These are phyloP conservation scores for Magnaporthiopsis incrustans DNA, from an alignment of 2,329 filamentous ascomycete species.

Conservation along the genomic window DNA sequence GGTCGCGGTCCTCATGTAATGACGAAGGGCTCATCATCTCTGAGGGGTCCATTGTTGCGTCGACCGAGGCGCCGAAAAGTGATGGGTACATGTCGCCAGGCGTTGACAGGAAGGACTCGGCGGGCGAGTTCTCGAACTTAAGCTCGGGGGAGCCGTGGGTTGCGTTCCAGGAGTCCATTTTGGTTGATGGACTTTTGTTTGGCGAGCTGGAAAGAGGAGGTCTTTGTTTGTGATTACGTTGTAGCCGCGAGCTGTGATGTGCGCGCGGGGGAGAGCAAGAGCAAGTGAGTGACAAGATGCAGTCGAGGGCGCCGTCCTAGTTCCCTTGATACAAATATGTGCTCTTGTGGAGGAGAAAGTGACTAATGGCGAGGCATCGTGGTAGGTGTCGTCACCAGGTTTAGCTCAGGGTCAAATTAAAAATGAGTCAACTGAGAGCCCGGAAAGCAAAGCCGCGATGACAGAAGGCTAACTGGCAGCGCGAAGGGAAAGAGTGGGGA, in stretches of 20 bases:
- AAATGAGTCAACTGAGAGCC: slow-evolving; percentile 4
- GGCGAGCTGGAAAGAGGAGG: slow-evolving; percentile 15
- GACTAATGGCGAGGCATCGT: slow-evolving; percentile 1
- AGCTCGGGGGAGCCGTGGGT: slow-evolving; percentile 33
- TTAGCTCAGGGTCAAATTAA: not conserved
- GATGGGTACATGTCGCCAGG: slow-evolving; percentile 41
- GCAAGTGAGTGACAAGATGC: slow-evolving; percentile 14
- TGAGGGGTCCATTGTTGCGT: slow-evolving; percentile 33
- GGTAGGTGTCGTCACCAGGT: not conserved
- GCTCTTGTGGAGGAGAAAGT: not conserved
- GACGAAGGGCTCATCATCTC: slow-evolving; percentile 44
- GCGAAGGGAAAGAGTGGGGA: not conserved
- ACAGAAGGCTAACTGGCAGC: not conserved
- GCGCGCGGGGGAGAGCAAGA: not conserved
- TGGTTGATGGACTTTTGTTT: slow-evolving; percentile 10
- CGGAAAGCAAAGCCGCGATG: not conserved
- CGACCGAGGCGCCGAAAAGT: slow-evolving; percentile 32
- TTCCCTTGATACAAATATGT: slow-evolving; percentile 4
- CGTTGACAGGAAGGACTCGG: slow-evolving; percentile 45
- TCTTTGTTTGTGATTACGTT: slow-evolving; percentile 16
- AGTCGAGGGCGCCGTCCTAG: slow-evolving; percentile 6
- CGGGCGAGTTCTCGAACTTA: slow-evolving; percentile 46
- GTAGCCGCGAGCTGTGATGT: not conserved
- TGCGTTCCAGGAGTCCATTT: slow-evolving; percentile 32
- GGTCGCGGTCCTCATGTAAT: slow-evolving; percentile 21